Evolutionary conservation across 352 stramenopile genomes (phyloP).

Genomic region (Globisporangium parvum): DNA sequence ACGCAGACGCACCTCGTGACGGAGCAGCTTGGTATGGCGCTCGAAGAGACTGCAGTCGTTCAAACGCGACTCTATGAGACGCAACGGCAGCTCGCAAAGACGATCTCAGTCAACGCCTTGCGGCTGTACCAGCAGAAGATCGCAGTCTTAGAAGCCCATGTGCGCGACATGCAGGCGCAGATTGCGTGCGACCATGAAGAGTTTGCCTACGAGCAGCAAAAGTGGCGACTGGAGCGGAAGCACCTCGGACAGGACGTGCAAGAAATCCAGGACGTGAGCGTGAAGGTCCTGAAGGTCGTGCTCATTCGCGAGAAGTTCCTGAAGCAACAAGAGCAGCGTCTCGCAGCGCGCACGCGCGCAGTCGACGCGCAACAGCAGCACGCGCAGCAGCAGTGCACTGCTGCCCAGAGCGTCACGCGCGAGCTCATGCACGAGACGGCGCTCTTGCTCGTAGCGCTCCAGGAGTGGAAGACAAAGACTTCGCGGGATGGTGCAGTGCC

Average conservation of each 20-base stretch:
- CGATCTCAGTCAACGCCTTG: slow-evolving; percentile 13
- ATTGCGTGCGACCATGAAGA: slow-evolving; percentile 58
- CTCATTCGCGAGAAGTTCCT: slow-evolving; percentile 61
- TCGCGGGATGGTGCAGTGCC: slow-evolving; percentile 1
- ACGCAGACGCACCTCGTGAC: slow-evolving; percentile 18
- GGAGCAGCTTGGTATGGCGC: slow-evolving; percentile 33
- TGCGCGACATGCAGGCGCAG: slow-evolving; percentile 47
- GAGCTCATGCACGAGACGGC: slow-evolving; percentile 42
- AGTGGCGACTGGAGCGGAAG: slow-evolving; percentile 51
- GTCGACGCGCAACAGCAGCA: slow-evolving; percentile 18
- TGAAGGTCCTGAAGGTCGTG: slow-evolving; percentile 63
- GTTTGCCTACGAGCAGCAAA: slow-evolving; percentile 55
- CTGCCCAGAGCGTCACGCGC: slow-evolving; percentile 19
- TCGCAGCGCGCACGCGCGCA: slow-evolving; percentile 14
- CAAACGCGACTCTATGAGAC: slow-evolving; percentile 1
- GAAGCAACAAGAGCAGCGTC: slow-evolving; percentile 39
- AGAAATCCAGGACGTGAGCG: slow-evolving; percentile 49
- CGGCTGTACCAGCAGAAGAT: slow-evolving; percentile 41
- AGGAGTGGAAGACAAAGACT: slow-evolving; percentile 28
- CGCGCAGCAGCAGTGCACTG: slow-evolving; percentile 6
- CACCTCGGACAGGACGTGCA: slow-evolving; percentile 40
- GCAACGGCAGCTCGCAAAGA: not conserved
- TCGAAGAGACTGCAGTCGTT: slow-evolving; percentile 25
- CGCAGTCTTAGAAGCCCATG: slow-evolving; percentile 33
- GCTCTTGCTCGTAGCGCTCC: slow-evolving; percentile 40